Evolutionary conservation across 2,329 filamentous ascomycete species (phyloP), one percentile per base, ranked within the genome.

Genomic region (Talaromyces sp.): DNA sequence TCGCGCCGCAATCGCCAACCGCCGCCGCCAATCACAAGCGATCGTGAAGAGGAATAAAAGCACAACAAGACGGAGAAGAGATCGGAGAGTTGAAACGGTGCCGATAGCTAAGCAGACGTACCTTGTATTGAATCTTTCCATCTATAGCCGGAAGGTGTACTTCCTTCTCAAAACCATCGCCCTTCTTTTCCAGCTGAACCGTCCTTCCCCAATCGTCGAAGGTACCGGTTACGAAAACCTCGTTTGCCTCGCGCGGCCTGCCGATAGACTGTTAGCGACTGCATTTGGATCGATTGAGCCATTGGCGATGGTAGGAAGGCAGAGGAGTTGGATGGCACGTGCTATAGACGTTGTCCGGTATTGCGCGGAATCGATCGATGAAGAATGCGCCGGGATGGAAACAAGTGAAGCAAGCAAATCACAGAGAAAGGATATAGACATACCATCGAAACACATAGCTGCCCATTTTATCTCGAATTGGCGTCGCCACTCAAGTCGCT

Each of bases 141-240:
- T 83, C 81, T 17, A 83, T 80, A 64, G 86, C 82, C 59, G 89
- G 83, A 38, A 98, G 84, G 62, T 86, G 82, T 67, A 99, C 92
- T 38, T 87, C 87, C 84, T 97, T 97, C 79, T 90, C 84, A 79
- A 96, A 96, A 69, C 78, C 77, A 58, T 88, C 83, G 75, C 86
- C 90, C 47, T 88, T 84, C 81, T 92, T 92, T 58, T 93, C 88
- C 65, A 99, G 86, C 82, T 91, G 87, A 77, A 94, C 87, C 65
- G 88, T 92, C 84, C 95, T 94, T 71, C 86, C 85, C 95, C 95
- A 99, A 81, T 92, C 86, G 81, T 98, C 94, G 77, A 98, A 98
- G 69, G 91, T 94, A 76, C 95, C 95, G 47, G 94, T 98, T 72
- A 98, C 95, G 79, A 90, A 94, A 78, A 98, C 94, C 76, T 96